Percentiles rank a stretch among this genome's conserved stretches.
These are phyloP conservation scores for Daldinia grandis DNA, from an alignment of 495 filamentous ascomycete genomes.

Conservation along the genomic window DNA sequence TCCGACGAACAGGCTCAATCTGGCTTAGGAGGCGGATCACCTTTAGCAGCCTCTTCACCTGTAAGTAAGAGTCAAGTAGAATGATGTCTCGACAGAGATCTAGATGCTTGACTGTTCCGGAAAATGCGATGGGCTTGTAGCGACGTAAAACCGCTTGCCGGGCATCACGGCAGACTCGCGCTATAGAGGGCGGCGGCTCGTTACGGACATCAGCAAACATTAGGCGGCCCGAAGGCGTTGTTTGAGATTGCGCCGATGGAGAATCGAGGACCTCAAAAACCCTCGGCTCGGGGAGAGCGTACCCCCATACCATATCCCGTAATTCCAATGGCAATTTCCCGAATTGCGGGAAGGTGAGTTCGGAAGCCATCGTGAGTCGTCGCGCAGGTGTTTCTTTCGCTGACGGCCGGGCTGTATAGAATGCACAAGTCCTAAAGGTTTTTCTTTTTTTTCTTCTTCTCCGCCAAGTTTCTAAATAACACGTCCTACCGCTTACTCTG, in stretches of 20 bases:
- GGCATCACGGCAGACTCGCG: constrained; percentile 57
- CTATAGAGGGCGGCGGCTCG: constrained; percentile 56
- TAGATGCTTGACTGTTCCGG: constrained; percentile 56
- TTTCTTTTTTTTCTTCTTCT: background rate
- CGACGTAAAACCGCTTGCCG: constrained; percentile 57
- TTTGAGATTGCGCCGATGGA: constrained; percentile 50
- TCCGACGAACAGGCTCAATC: constrained; percentile 55
- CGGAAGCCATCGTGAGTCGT: constrained; percentile 25
- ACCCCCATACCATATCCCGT: constrained; percentile 52
- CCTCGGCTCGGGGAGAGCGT: constrained; percentile 55
- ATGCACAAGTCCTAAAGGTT: constrained; percentile 1
- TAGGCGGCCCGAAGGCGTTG: constrained; percentile 51
- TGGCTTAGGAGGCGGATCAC: constrained; percentile 59
- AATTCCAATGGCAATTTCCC: constrained; percentile 41
- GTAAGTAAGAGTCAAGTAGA: constrained; percentile 59
- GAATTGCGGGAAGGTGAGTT: constrained; percentile 41
- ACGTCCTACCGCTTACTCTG: constrained; percentile 8
- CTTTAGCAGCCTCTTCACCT: constrained; percentile 58
- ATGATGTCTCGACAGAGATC: constrained; percentile 58
- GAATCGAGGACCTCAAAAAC: constrained; percentile 60
- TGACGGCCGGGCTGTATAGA: background rate
- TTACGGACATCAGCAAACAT: constrained; percentile 60
- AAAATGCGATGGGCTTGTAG: constrained; percentile 58
- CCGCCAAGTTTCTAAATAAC: constrained; percentile 18
- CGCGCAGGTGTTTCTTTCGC: background rate